Evolutionary conservation across 2,329 filamentous ascomycete genomes (phyloP), one percentile per base, ranked within the genome.

Genomic region (Furcasterigmium furcatum): DNA sequence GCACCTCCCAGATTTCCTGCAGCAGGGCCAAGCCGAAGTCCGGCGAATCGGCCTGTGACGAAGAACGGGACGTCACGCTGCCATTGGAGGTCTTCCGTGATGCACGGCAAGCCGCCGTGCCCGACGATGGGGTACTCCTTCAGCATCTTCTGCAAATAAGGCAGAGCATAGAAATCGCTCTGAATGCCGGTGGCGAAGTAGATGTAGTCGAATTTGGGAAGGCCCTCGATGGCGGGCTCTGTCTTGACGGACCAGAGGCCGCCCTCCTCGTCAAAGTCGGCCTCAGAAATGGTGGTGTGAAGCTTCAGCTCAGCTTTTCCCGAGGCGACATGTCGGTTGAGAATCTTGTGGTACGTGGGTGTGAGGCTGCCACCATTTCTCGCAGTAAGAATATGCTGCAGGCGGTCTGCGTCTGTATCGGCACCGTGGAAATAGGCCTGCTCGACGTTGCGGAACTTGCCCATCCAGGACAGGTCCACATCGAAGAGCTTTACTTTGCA

Each of bases 41-140:
- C 80, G 0, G 84, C 87, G 29, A 91, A 65, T 43, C 81, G 73
- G 2, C 86, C 88, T 0, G 84, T 83, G 47, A 88, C 65, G 57
- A 90, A 91, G 2, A 91, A 63, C 2, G 88, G 88, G 1, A 92
- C 77, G n/a, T 80, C 80, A 1, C 83, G 72, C 30, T 73, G 73
- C 88, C 87, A 92, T 75, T 84, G 85, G 49, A 92, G 68, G 55
- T 92, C 87, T 35, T 91, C 80, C 3, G 78, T 91, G 43, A 92
- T 63, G 52, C 84, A 88, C 0, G 88, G 88, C 18, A 91, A 67
- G 0, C 88, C 88, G 4, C 81, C 80, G 20, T 80, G 73, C 0
- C 71, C 75, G 14, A 80, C 64, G 27, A 92, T 74, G 0, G 85
- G 86, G 49, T 84, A 72, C 16, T 80, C 73, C 4, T 67, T 51